Conservation (phyloP, 192 early-diverging fungal genomes). For the Gigaspora rosea region DNA sequence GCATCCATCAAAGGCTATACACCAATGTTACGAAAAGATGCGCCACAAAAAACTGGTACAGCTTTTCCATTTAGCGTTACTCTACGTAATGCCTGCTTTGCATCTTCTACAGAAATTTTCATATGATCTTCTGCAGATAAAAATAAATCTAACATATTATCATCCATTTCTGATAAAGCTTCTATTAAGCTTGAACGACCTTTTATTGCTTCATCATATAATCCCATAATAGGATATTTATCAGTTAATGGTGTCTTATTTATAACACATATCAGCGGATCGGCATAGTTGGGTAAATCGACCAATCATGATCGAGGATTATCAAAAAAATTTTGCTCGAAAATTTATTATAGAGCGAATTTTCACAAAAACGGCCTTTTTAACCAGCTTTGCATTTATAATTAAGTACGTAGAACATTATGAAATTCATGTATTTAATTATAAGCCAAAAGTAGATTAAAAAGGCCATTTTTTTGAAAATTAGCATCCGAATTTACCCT, state of each 20-base stretch:
- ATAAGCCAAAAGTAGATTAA: too few relatives aligned
- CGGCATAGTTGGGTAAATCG: too few relatives aligned
- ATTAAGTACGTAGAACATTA: too few relatives aligned
- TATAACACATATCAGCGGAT: too few relatives aligned
- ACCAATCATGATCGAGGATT: too few relatives aligned
- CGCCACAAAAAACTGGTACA: conserved; percentile 87
- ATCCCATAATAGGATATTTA: conserved; percentile 37
- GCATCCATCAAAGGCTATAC: conserved; percentile 94
- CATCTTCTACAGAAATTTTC: conserved; percentile 57
- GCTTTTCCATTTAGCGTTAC: conserved; percentile 67
- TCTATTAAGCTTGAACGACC: conserved; percentile 79
- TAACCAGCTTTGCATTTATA: too few relatives aligned
- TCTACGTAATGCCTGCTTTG: conserved; percentile 70
- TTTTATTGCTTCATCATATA: conserved; percentile 49
- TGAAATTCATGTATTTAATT: too few relatives aligned
- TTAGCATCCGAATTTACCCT: too few relatives aligned
- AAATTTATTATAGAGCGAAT: too few relatives aligned
- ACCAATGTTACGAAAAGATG: conserved; percentile 85
- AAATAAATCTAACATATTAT: conserved; percentile 82
- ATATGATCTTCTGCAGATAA: conserved; percentile 79
- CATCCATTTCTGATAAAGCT: conserved; percentile 78
- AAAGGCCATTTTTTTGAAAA: too few relatives aligned
- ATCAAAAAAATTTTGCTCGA: too few relatives aligned
- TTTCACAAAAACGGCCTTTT: too few relatives aligned
- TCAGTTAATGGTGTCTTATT: conserved; percentile 37